Base-by-base conservation (phyloP, 306 rosid genomes). In the Quercus berberidifolia region DNA sequence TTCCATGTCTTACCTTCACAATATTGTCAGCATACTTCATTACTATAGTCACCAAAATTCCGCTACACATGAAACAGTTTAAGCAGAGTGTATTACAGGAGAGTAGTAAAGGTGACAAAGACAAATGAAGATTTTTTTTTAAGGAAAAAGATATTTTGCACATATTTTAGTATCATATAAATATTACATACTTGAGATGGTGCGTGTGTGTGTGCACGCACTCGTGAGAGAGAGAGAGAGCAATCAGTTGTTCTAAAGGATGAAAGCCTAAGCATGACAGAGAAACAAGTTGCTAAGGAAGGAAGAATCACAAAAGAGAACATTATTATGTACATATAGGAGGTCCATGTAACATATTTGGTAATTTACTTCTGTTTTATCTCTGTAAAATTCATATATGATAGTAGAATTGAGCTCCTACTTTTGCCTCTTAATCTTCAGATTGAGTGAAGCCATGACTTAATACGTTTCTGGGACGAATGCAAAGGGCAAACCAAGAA, bases 21-120 rank as follows among this genome's bases (percentile, higher is more conserved):
- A 92, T 95, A 77, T 92, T 95, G 90, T 95, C 99, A 58, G 99
- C 99, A 83, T 87, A 95, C 87, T 95, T 95, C 99, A 91, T 87
- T 25, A 95, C 99, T 98, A 92, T 92, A 20, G 98, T 92, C 59
- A 95, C 99, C 81, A 96, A 97, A 87, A 95, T 92, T 76, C 98
- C 98, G 88, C 99, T 92, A 88, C 74, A 83, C 65, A 87, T 9
- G 80, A 75, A 81, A 74, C 68, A 78, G 73, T 68, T 11, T 78
- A 30, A 80, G 54, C 60, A 55, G 56, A 55, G 74, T 67, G 5
- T 54, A 57, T 64, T 12, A 73, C 55, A 14, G 69, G 51, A 65
- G 63, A 77, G 51, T 55, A 75, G 49, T 33, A 31, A 78, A 79
- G 8, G 52, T 19, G 5, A 19, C 26, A 33, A 3, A 35, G 52